phyloP scores from a whole-genome alignment of 257 asterid genomes.

The Solanum bukasovii region DNA sequence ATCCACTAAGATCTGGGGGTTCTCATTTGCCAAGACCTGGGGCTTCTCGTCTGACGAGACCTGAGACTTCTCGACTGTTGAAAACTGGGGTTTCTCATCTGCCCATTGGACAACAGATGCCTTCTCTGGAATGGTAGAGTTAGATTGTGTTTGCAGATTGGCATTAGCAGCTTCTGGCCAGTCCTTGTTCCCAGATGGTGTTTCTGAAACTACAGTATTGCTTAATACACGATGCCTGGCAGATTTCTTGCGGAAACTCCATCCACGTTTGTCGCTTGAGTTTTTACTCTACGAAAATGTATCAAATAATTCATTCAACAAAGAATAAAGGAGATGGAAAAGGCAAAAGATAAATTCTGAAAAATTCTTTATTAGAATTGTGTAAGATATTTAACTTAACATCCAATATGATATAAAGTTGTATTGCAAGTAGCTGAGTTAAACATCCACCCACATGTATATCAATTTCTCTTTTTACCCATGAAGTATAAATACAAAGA shows the following conservation, averaged over 20 bases:
- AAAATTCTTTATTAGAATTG: background rate
- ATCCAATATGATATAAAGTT: background rate
- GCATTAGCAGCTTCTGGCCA: conserved; percentile 34
- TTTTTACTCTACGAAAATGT: conserved; percentile 47
- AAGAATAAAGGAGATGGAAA: background rate
- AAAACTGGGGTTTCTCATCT: conserved; percentile 41
- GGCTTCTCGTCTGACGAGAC: background rate
- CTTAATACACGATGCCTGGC: conserved; percentile 69
- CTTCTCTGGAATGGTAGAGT: conserved; percentile 33
- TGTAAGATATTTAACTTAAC: background rate
- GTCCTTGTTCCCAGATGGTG: conserved; percentile 49
- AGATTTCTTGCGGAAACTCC: conserved; percentile 93
- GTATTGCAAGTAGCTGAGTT: background rate
- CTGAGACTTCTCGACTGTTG: background rate
- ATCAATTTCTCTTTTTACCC: background rate
- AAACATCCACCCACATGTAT: background rate
- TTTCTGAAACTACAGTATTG: conserved; percentile 53
- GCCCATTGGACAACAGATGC: conserved; percentile 18
- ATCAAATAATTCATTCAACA: background rate
- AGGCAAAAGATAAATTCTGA: background rate
- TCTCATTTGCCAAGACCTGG: background rate
- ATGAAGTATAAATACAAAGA: background rate
- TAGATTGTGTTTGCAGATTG: conserved; percentile 35
- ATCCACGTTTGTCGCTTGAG: conserved; percentile 67
- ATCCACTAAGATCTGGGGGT: background rate